Evolutionary conservation across 345 rosid genomes (phyloP).

Genomic region (Populus ilicifolia): DNA sequence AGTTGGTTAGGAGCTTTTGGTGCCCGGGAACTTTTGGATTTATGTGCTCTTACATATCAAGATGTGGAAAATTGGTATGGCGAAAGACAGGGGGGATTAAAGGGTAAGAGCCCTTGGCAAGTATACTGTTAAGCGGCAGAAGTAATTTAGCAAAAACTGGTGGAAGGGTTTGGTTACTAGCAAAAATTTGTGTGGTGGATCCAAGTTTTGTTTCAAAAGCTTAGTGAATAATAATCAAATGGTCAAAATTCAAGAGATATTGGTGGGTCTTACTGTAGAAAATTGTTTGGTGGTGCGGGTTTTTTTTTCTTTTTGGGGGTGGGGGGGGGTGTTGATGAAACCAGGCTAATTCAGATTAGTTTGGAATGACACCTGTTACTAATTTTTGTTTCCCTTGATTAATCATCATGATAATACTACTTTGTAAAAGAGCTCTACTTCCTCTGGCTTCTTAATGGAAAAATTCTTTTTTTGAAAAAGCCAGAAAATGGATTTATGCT

Average conservation of each 20-base stretch:
- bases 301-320: too few relatives aligned
- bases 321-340: too few relatives aligned
- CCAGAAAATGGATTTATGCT: too few relatives aligned
- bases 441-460: too few relatives aligned
- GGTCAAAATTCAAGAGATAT: not conserved
- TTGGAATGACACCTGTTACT: too few relatives aligned
- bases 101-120: not conserved
- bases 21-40: not conserved
- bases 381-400: too few relatives aligned
- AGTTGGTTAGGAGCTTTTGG: not conserved
- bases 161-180: not conserved
- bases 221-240: not conserved
- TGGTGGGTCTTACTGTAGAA: not conserved
- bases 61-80: not conserved
- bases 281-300: too few relatives aligned
- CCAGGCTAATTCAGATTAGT: too few relatives aligned
- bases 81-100: not conserved
- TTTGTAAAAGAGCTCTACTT: too few relatives aligned
- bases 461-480: too few relatives aligned
- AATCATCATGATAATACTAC: too few relatives aligned
- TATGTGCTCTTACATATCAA: not conserved
- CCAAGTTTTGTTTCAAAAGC: not conserved
- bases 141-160: too few relatives aligned
- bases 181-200: not conserved
- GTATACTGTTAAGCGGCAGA: not conserved